phyloP scores from a whole-genome alignment of 2,329 filamentous ascomycete genomes.

The Fusarium cyanostomum region DNA sequence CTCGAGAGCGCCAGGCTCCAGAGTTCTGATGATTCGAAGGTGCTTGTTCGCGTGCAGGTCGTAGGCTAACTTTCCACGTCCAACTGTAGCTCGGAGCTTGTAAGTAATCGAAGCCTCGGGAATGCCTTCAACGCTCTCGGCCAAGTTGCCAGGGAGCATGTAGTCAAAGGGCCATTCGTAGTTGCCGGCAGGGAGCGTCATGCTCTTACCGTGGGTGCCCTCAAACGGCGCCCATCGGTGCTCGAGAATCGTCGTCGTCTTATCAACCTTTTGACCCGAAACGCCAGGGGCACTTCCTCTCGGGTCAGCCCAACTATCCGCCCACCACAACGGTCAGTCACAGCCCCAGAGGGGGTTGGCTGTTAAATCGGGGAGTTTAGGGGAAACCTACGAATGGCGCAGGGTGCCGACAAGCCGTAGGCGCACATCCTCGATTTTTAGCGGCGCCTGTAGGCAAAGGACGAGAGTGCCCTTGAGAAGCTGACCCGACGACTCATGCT shows the following conservation, averaged over 20 bases:
- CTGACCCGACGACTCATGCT: slow-evolving; percentile 80
- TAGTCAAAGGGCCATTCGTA: slow-evolving; percentile 86
- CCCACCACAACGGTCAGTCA: slow-evolving; percentile 22
- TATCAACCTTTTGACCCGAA: slow-evolving; percentile 68
- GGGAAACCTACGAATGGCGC: slow-evolving; percentile 66
- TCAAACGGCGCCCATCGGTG: slow-evolving; percentile 77
- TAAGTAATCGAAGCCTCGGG: slow-evolving; percentile 89
- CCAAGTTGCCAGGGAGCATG: slow-evolving; percentile 73
- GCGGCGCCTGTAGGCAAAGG: slow-evolving; percentile 73
- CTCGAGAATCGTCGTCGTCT: slow-evolving; percentile 68
- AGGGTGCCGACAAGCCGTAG: slow-evolving; percentile 76
- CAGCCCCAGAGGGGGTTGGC: slow-evolving; percentile 3
- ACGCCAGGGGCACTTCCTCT: slow-evolving; percentile 66
- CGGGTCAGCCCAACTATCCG: slow-evolving; percentile 60
- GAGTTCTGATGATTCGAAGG: slow-evolving; percentile 78
- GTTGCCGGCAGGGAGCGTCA: slow-evolving; percentile 74
- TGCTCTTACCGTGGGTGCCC: slow-evolving; percentile 63
- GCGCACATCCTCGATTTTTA: slow-evolving; percentile 78
- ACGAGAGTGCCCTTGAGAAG: slow-evolving; percentile 78
- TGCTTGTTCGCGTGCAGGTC: slow-evolving; percentile 84
- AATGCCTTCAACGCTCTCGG: slow-evolving; percentile 92
- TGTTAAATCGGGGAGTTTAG: neutral
- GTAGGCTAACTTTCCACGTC: slow-evolving; percentile 86
- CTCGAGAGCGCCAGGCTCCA: slow-evolving; percentile 79
- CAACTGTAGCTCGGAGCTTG: slow-evolving; percentile 88